Percentiles rank a stretch among this genome's conserved stretches.
phyloP scores from a whole-genome alignment of 2,329 filamentous ascomycete species.

The Diplocarpon mali region DNA sequence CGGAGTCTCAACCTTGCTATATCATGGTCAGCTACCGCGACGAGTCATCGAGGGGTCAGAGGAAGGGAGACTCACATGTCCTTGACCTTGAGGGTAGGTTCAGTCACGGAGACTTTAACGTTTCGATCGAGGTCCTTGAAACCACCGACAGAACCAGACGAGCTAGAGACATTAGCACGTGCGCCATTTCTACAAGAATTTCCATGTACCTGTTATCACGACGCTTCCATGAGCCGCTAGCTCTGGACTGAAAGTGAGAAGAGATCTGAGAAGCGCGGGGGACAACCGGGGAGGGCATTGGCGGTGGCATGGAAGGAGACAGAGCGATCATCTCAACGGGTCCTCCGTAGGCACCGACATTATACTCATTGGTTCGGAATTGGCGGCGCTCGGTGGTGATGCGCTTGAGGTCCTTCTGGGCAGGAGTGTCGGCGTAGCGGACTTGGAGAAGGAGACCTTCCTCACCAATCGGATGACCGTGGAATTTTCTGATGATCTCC shows the following conservation, averaged over 20 bases:
- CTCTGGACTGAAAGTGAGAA: constrained; percentile 24
- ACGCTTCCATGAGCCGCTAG: constrained; percentile 27
- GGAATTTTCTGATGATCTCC: constrained; percentile 75
- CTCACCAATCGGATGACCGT: constrained; percentile 64
- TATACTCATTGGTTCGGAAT: constrained; percentile 94
- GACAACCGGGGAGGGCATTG: constrained; percentile 18
- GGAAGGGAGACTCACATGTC: constrained; percentile 18
- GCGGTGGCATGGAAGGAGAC: constrained; percentile 33
- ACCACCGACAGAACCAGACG: constrained; percentile 13
- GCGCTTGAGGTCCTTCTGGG: constrained; percentile 92
- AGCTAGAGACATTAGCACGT: constrained; percentile 10
- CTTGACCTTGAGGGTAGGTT: constrained; percentile 20
- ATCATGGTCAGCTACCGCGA: constrained; percentile 2
- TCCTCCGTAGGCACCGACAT: constrained; percentile 58
- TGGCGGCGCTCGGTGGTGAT: constrained; percentile 91
- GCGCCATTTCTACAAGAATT: neutral
- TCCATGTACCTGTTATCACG: constrained; percentile 17
- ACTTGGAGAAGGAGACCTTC: constrained; percentile 83
- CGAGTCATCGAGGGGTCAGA: neutral
- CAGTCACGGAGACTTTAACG: constrained; percentile 21
- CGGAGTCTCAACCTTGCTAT: constrained; percentile 19
- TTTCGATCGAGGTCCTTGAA: constrained; percentile 27
- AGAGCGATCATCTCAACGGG: constrained; percentile 36
- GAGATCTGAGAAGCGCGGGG: constrained; percentile 25
- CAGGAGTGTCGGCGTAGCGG: constrained; percentile 91